phyloP scores from a whole-genome alignment of 495 filamentous ascomycete genomes.

The Penicillium macrosclerotiorum region DNA sequence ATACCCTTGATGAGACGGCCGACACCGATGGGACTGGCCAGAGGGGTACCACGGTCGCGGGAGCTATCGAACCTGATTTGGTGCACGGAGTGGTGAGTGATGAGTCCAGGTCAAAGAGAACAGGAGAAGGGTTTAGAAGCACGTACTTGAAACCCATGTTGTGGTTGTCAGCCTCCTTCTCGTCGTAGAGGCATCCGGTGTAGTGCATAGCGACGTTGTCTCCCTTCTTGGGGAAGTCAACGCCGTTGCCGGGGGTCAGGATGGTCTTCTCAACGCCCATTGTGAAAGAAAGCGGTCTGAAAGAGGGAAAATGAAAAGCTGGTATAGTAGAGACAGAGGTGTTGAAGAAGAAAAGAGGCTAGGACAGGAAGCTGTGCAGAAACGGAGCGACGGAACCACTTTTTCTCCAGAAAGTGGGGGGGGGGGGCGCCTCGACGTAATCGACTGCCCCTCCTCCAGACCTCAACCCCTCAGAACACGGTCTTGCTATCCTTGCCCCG shows the following conservation, averaged over 20 bases:
- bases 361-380: constrained; percentile 3
- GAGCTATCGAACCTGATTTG: constrained; percentile 75
- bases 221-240: constrained; percentile 55
- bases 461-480: background rate
- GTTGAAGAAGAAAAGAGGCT: constrained; percentile 5
- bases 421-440: constrained; percentile 14
- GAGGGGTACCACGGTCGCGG: constrained; percentile 52
- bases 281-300: constrained; percentile 16
- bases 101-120: too few species aligned
- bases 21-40: constrained; percentile 66
- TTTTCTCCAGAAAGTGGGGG: constrained; percentile 17
- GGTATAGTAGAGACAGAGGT: background rate
- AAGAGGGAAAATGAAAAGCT: constrained; percentile 2
- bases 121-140: background rate
- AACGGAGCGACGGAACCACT: constrained; percentile 11
- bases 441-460: background rate
- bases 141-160: constrained; percentile 52
- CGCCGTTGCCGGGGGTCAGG: constrained; percentile 49
- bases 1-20: constrained; percentile 78
- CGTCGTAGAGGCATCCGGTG: constrained; percentile 76
- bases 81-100: background rate
- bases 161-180: constrained; percentile 40
- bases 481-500: too few species aligned
- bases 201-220: constrained; percentile 78
- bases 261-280: constrained; percentile 57